phyloP scores from a whole-genome alignment of 306 rosid species.

The Purshia tridentata region DNA sequence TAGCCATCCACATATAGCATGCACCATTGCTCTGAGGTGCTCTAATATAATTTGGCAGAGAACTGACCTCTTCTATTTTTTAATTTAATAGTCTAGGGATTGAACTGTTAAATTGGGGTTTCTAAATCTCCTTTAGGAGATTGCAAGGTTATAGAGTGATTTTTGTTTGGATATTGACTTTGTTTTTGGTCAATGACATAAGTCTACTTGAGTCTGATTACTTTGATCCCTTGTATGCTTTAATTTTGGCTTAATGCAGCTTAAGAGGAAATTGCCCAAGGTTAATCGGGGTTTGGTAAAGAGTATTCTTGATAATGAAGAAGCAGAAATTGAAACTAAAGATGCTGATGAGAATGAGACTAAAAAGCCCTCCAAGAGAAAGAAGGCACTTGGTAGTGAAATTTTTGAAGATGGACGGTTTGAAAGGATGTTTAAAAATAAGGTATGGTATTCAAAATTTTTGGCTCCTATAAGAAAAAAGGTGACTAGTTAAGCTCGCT shows the following conservation, averaged over 20 bases:
- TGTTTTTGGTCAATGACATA: no score
- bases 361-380: constrained; percentile 70
- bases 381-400: constrained; percentile 51
- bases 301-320: constrained; percentile 62
- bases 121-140: neutral
- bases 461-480: neutral
- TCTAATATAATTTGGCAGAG: neutral
- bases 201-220: neutral
- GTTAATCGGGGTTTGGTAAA: constrained; percentile 68
- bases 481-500: no score
- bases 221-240: neutral
- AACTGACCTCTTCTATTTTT: neutral
- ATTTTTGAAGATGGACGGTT: constrained; percentile 78
- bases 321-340: constrained; percentile 48
- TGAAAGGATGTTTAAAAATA: constrained; percentile 45
- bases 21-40: neutral
- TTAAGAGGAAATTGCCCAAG: constrained; percentile 73
- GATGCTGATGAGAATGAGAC: constrained; percentile 48
- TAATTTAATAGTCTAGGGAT: neutral
- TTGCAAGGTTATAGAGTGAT: neutral
- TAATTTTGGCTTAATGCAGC: constrained; percentile 45
- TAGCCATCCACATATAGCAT: neutral
- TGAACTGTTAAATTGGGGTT: neutral
- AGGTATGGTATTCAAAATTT: constrained; percentile 48
- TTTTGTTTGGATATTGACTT: no score